Evolutionary conservation across 2,329 filamentous ascomycete species (phyloP).

Genomic region (Fusarium subtropicale): DNA sequence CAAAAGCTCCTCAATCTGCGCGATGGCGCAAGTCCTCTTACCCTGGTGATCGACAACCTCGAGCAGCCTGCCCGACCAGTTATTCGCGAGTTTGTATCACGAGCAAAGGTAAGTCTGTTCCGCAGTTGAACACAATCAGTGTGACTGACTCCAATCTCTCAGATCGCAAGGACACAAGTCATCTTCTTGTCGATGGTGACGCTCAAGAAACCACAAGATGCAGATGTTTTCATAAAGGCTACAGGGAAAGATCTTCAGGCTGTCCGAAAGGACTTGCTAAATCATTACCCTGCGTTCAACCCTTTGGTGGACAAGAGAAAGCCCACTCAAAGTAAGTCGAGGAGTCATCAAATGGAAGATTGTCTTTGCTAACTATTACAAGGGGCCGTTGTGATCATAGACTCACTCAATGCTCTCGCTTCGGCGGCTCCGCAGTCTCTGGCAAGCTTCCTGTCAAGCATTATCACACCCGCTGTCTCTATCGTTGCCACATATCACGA

Average conservation of each 20-base stretch:
- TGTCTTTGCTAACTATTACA: slow-evolving; percentile 26
- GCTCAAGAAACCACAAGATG: slow-evolving; percentile 70
- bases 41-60: slow-evolving; percentile 84
- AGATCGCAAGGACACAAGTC: slow-evolving; percentile 74
- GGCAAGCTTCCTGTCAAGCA: slow-evolving; percentile 75
- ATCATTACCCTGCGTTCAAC: slow-evolving; percentile 59
- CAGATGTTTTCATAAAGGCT: slow-evolving; percentile 75
- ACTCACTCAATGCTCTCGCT: slow-evolving; percentile 78
- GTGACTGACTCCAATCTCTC: slow-evolving; percentile 5
- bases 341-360: neutral
- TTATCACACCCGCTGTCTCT: slow-evolving; percentile 74
- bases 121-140: neutral
- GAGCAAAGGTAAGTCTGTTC: slow-evolving; percentile 71
- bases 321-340: slow-evolving; percentile 57
- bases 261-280: slow-evolving; percentile 70
- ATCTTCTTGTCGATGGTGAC: slow-evolving; percentile 85
- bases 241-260: slow-evolving; percentile 67
- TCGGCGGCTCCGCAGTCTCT: slow-evolving; percentile 66
- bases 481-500: slow-evolving; percentile 85
- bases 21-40: slow-evolving; percentile 86
- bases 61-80: slow-evolving; percentile 82
- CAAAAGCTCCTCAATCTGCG: slow-evolving; percentile 83
- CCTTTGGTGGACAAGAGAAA: slow-evolving; percentile 53
- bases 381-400: slow-evolving; percentile 83
- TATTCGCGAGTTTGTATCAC: slow-evolving; percentile 76